Percentiles rank a stretch among this genome's conserved stretches.
Conservation (phyloP, 495 filamentous ascomycete genomes). For the Echria macrotheca region DNA sequence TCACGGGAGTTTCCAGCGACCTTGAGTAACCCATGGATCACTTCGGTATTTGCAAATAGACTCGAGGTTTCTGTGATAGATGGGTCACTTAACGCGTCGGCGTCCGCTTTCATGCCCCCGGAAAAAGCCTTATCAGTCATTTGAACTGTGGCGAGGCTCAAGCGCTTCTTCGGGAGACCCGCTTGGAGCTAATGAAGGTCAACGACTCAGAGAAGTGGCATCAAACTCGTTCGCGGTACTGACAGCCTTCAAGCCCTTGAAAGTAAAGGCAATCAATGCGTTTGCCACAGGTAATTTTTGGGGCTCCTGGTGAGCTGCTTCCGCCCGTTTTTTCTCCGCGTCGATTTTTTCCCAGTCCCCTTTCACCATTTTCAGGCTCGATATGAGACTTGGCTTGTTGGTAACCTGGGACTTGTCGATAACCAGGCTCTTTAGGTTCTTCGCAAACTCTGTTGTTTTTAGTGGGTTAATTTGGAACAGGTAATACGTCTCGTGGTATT, state of each 20-base stretch:
- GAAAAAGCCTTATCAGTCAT: background rate
- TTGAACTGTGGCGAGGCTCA: background rate
- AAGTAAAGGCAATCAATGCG: constrained; percentile 7
- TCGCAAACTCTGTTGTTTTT: background rate
- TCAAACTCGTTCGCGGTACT: background rate
- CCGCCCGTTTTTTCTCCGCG: background rate
- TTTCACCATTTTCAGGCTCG: background rate
- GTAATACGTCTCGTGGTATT: background rate
- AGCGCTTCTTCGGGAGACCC: background rate
- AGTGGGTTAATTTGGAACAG: background rate
- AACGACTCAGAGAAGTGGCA: too few relatives aligned
- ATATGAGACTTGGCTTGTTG: background rate
- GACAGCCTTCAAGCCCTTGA: constrained; percentile 1
- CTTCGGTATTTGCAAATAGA: background rate
- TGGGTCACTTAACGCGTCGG: background rate
- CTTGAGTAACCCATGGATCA: constrained; percentile 7
- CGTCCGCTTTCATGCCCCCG: background rate
- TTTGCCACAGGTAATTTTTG: background rate
- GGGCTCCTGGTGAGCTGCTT: background rate
- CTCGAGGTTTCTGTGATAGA: background rate
- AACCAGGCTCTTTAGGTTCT: background rate
- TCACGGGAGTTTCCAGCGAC: background rate
- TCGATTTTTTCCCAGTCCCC: background rate
- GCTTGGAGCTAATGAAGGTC: background rate
- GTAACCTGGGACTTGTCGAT: background rate